phyloP scores from a whole-genome alignment of 768 basidiomycete species.

The Boletus coccyginus region DNA sequence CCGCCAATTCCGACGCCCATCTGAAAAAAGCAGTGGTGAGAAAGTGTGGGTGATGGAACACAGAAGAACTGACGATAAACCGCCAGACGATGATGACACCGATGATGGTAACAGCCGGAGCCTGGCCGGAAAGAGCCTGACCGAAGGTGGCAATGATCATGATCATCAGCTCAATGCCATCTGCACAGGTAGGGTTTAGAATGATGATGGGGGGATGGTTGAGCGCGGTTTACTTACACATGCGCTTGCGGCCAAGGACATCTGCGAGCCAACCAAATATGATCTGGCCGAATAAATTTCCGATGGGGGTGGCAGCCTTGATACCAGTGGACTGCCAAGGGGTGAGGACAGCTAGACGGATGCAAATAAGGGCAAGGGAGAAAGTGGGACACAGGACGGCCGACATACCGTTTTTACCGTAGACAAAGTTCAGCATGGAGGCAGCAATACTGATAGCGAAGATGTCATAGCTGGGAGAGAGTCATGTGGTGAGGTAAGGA shows the following conservation, averaged over 20 bases:
- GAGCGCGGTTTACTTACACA: slow-evolving; percentile 53
- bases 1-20: slow-evolving; percentile 86
- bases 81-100: slow-evolving; percentile 83
- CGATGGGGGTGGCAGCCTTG: slow-evolving; percentile 75
- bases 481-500: background rate
- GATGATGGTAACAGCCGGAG: slow-evolving; percentile 65
- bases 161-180: slow-evolving; percentile 64
- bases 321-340: slow-evolving; percentile 70
- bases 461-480: slow-evolving; percentile 56
- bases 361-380: background rate
- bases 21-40: slow-evolving; percentile 26
- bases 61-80: slow-evolving; percentile 49
- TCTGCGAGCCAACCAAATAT: slow-evolving; percentile 83
- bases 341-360: slow-evolving; percentile 28
- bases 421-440: slow-evolving; percentile 81
- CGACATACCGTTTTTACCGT: slow-evolving; percentile 38
- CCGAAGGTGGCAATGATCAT: slow-evolving; percentile 80
- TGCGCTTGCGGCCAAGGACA: slow-evolving; percentile 69
- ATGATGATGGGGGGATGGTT: background rate
- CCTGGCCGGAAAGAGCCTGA: slow-evolving; percentile 71
- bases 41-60: background rate
- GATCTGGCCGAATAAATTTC: slow-evolving; percentile 72
- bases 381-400: background rate
- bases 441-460: slow-evolving; percentile 89
- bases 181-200: slow-evolving; percentile 17